phyloP scores from a whole-genome alignment of 495 filamentous ascomycete genomes.

The Friedmanniomyces simplex region DNA sequence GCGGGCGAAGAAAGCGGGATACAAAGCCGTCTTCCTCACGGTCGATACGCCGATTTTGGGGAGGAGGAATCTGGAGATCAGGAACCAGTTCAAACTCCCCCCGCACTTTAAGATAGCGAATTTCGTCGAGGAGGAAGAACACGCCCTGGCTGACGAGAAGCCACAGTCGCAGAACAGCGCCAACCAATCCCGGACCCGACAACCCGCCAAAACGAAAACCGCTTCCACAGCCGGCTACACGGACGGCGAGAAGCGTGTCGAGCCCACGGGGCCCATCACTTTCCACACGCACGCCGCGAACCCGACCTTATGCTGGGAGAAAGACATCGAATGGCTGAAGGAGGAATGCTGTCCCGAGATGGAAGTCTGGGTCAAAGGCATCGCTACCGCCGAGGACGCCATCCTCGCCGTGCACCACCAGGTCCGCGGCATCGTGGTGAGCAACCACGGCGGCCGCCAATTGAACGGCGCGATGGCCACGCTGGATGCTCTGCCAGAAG shows the following conservation, averaged over 20 bases:
- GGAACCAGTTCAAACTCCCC: constrained; percentile 37
- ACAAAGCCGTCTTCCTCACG: constrained; percentile 31
- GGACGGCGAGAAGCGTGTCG: constrained; percentile 22
- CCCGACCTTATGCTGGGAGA: constrained; percentile 31
- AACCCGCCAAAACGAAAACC: constrained; percentile 15
- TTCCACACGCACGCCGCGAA: constrained; percentile 32
- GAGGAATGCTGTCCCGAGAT: constrained; percentile 28
- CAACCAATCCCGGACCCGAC: not conserved
- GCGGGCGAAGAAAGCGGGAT: constrained; percentile 32
- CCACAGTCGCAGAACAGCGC: not conserved
- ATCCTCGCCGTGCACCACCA: constrained; percentile 28
- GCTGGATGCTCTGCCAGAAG: constrained; percentile 26
- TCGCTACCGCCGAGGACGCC: constrained; percentile 35
- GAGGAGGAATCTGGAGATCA: constrained; percentile 35
- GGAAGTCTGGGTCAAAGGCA: constrained; percentile 30
- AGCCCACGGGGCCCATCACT: constrained; percentile 27
- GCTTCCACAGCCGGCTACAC: constrained; percentile 17
- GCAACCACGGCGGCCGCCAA: constrained; percentile 43
- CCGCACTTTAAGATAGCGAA: constrained; percentile 29
- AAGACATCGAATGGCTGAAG: constrained; percentile 30
- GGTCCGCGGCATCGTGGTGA: constrained; percentile 32
- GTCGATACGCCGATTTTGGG: constrained; percentile 33
- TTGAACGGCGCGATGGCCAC: constrained; percentile 30
- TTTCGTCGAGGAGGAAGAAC: constrained; percentile 23
- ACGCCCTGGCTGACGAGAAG: not conserved